Conservation (phyloP, 1,284 basidiomycete species). For the Rhodotorula sp. region DNA sequence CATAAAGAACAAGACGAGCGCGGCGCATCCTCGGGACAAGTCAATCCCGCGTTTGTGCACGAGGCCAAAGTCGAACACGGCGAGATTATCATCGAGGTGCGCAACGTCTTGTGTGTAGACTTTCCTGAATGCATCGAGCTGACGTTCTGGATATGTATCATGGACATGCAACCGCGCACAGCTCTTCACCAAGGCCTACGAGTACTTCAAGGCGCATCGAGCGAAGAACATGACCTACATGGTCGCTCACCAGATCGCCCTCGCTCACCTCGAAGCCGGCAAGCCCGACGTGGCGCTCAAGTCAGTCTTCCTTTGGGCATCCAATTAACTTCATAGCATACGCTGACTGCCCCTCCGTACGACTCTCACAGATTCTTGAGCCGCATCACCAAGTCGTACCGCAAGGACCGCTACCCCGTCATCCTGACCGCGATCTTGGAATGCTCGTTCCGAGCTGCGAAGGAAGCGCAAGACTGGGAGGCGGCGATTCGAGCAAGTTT, state of each 20-base stretch:
- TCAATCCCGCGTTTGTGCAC: conserved; percentile 59
- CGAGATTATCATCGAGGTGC: conserved; percentile 73
- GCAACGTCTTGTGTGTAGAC: conserved; percentile 23
- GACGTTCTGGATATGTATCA: background rate
- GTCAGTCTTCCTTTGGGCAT: conserved; percentile 51
- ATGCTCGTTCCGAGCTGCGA: conserved; percentile 76
- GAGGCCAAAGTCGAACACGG: conserved; percentile 87
- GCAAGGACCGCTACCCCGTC: conserved; percentile 70
- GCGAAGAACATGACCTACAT: conserved; percentile 71
- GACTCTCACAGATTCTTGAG: conserved; percentile 69
- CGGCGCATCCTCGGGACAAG: background rate
- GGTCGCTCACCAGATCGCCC: conserved; percentile 80
- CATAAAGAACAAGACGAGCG: background rate
- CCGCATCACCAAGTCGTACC: conserved; percentile 76
- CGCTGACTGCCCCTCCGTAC: too few relatives aligned
- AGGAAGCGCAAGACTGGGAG: conserved; percentile 69
- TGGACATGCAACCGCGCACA: conserved; percentile 45
- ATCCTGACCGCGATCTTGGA: conserved; percentile 68
- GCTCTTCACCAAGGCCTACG: conserved; percentile 87
- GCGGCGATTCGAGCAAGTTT: conserved; percentile 67
- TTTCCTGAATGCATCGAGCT: background rate
- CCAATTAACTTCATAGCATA: too few relatives aligned
- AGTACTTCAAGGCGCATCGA: conserved; percentile 75
- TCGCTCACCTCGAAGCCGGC: conserved; percentile 70
- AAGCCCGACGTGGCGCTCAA: conserved; percentile 79